Conservation (phyloP, 2,329 filamentous ascomycete genomes). For the Penicillium fuscoglaucum region DNA sequence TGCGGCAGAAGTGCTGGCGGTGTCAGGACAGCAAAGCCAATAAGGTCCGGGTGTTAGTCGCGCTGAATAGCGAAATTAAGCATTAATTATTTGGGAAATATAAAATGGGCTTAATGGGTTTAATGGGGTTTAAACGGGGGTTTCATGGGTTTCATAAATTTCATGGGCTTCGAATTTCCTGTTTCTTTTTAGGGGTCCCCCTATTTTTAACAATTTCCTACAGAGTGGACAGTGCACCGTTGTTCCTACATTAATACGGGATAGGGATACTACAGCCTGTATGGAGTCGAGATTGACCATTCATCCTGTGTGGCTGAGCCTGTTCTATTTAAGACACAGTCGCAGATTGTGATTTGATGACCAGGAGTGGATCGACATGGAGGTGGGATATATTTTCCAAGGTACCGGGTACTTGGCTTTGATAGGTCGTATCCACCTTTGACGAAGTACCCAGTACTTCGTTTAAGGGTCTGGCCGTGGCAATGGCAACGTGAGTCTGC, state of each 20-base stretch:
- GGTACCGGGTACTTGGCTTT: conserved; percentile 6
- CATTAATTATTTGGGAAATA: conserved; percentile 2
- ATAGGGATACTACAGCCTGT: not conserved
- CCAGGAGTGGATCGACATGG: not conserved
- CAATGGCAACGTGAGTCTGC: conserved; percentile 16
- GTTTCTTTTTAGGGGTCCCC: not conserved
- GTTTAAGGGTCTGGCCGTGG: not conserved
- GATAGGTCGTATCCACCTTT: not conserved
- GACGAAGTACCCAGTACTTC: not conserved
- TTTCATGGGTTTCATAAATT: not conserved
- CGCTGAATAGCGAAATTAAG: conserved; percentile 4
- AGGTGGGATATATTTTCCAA: not conserved
- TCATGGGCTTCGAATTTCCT: not conserved
- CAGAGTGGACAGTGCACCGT: not conserved
- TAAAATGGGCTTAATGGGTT: not conserved
- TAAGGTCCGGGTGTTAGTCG: conserved; percentile 11
- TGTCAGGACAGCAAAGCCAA: conserved; percentile 13
- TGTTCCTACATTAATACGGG: not conserved
- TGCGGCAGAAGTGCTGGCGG: conserved; percentile 23
- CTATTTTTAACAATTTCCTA: conserved; percentile 1
- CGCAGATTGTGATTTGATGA: not conserved
- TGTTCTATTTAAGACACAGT: conserved; percentile 10
- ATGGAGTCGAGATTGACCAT: conserved; percentile 5
- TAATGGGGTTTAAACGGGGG: not conserved
- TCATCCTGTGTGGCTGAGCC: conserved; percentile 6